Evolutionary conservation across 371 early-diverging fungal genomes (phyloP).

Genomic region (Mortierella sp.): DNA sequence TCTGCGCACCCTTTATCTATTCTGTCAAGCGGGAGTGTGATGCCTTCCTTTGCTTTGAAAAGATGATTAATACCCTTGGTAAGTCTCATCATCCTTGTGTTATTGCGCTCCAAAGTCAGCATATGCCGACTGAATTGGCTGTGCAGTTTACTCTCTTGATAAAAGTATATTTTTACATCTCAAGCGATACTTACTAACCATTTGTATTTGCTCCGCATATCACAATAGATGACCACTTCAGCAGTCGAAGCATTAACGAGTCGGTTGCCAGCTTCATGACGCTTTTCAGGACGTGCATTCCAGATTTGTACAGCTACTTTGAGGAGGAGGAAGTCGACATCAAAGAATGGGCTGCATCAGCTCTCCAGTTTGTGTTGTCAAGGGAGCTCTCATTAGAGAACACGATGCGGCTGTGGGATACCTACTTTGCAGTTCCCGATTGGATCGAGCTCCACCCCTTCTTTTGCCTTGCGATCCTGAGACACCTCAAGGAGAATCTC

Average conservation of each 20-base stretch:
- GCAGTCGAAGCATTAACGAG: slow-evolving; percentile 68
- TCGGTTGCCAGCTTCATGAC: slow-evolving; percentile 88
- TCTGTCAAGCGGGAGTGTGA: slow-evolving; percentile 83
- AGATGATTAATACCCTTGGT: slow-evolving; percentile 80
- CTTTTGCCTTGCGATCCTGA: slow-evolving; percentile 75
- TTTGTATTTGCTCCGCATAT: slow-evolving; percentile 15
- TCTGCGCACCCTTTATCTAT: slow-evolving; percentile 91
- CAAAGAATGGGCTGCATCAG: slow-evolving; percentile 93
- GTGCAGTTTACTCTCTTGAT: not conserved
- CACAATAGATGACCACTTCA: slow-evolving; percentile 73
- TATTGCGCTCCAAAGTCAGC: not conserved
- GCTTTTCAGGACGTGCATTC: slow-evolving; percentile 80
- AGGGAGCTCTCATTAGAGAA: slow-evolving; percentile 87
- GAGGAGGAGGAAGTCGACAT: slow-evolving; percentile 96
- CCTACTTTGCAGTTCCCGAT: slow-evolving; percentile 82
- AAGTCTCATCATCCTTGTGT: slow-evolving; percentile 27
- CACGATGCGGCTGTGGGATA: slow-evolving; percentile 88
- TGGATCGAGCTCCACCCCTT: slow-evolving; percentile 85
- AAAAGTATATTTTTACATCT: not conserved
- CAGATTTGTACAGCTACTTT: slow-evolving; percentile 89
- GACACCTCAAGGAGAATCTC: slow-evolving; percentile 77
- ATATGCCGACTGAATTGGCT: not conserved
- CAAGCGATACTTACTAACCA: not conserved
- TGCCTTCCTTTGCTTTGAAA: slow-evolving; percentile 86
- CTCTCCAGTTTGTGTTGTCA: slow-evolving; percentile 85